Evolutionary conservation across 106 monocot species (phyloP), one percentile per base, ranked within the genome.

Genomic region (Dendrobium chrysotoxum): DNA sequence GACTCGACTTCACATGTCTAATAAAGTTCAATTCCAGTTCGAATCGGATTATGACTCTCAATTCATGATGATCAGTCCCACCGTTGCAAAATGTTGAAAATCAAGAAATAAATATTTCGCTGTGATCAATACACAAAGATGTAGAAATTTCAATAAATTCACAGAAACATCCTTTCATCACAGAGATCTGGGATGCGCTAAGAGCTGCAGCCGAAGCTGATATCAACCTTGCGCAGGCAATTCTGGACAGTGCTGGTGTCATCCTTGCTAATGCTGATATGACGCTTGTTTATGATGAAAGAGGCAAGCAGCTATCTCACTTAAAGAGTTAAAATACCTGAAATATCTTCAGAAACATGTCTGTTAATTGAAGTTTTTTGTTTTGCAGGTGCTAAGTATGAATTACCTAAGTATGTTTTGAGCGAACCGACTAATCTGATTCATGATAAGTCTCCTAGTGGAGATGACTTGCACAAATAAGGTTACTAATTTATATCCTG

Each of bases 111-210:
- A 35, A 0, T 44, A 6, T 44, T 44, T 4, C 44, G 6, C 44
- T 44, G 9, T 44, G 8, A 44, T 44, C 8, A 44, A 13, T 50
- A 17, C 16, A 16, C 50, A 16, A 50, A 50, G 13, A 50, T 46
- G 12, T 13, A 15, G 11, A 50, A 50, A 50, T 50, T 2, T 50
- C 16, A 50, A 50, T 50, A 61, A 70, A 31, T 70, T 35, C 13
- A 35, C 64, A 2, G 40, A 55, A 12, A 8, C 4, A 28, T 23
- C 25, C 40, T 65, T 64, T 80, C 35, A 70, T 9, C 30, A 7
- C 85, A 92, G 92, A 89, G 77, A 92, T 92, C 71, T 92, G 92
- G 92, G 92, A 89, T 82, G 92, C 89, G 26, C 87, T 92, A 31
- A 75, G 81, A 85, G 87, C 85, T 75, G 92, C 92, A 21, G 78